Conservation (phyloP, 1,284 basidiomycete genomes). For the Apiotrichum montevideense region DNA sequence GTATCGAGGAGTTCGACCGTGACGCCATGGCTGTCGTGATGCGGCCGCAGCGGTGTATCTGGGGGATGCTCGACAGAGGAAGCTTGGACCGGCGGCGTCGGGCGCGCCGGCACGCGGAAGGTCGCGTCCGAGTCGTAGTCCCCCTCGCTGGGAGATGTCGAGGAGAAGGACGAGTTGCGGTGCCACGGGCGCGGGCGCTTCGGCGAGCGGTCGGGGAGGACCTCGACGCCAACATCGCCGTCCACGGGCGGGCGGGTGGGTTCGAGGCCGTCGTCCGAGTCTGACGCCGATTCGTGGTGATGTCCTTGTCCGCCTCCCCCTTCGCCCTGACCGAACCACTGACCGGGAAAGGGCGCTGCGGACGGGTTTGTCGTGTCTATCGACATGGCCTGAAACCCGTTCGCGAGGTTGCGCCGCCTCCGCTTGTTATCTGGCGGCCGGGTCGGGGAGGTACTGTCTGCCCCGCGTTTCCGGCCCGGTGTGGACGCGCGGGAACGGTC, state of each 20-base stretch:
- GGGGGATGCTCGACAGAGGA: constrained; percentile 25
- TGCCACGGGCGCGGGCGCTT: constrained; percentile 5
- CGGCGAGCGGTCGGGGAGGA: constrained; percentile 13
- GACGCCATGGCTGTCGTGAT: neutral
- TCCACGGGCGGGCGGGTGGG: constrained; percentile 7
- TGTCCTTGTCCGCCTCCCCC: constrained; percentile 5
- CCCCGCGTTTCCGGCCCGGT: constrained; percentile 5
- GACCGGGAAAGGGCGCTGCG: constrained; percentile 5
- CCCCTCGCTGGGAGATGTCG: constrained; percentile 22
- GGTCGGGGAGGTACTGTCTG: neutral
- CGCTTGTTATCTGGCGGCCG: constrained; percentile 22
- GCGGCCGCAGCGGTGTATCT: neutral
- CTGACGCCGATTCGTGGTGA: neutral
- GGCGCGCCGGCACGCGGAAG: constrained; percentile 14
- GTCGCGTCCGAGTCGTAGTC: constrained; percentile 29
- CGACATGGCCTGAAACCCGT: constrained; percentile 36
- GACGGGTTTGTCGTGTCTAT: neutral
- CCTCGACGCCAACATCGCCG: constrained; percentile 22
- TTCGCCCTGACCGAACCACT: neutral
- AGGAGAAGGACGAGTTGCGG: constrained; percentile 18
- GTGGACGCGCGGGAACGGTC: no score
- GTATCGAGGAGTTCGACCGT: constrained; percentile 16
- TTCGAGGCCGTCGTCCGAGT: constrained; percentile 10
- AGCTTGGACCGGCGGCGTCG: constrained; percentile 22
- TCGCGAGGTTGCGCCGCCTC: constrained; percentile 32